These are phyloP conservation scores for Trametes coccinea DNA, from an alignment of 768 basidiomycete species.

Conservation along the genomic window DNA sequence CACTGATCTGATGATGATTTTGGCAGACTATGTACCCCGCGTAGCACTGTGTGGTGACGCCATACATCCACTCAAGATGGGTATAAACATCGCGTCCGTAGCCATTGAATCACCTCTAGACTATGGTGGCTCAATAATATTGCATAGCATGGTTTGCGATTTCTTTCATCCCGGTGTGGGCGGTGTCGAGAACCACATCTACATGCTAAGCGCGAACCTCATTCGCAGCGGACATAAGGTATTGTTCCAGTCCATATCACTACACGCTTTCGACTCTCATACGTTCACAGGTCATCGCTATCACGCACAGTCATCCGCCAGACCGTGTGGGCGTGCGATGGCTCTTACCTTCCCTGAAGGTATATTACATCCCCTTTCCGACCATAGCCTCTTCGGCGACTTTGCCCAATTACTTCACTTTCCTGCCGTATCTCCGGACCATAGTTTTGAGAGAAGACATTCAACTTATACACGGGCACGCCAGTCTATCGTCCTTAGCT, in stretches of 20 bases:
- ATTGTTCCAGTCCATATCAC: constrained; percentile 12
- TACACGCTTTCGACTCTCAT: not conserved
- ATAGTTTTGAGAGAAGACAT: constrained; percentile 88
- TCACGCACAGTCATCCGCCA: constrained; percentile 89
- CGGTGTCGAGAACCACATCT: constrained; percentile 96
- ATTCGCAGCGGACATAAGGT: constrained; percentile 86
- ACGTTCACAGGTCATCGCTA: constrained; percentile 74
- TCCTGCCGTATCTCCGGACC: constrained; percentile 87
- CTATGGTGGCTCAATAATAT: not conserved
- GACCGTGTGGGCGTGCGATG: constrained; percentile 89
- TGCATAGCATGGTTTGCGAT: constrained; percentile 86
- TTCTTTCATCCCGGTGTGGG: constrained; percentile 95
- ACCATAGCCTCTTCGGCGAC: constrained; percentile 92
- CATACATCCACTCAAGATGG: not conserved
- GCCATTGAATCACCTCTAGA: no score
- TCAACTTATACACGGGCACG: constrained; percentile 88
- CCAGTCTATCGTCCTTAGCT: constrained; percentile 83
- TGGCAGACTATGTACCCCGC: no score
- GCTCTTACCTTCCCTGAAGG: constrained; percentile 84
- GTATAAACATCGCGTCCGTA: constrained; percentile 18
- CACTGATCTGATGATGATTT: no score
- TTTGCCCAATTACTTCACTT: constrained; percentile 90
- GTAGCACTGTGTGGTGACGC: no score
- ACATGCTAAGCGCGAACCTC: constrained; percentile 84
- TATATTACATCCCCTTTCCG: constrained; percentile 90